These are phyloP conservation scores for Polyporus arcularius DNA, from an alignment of 768 basidiomycete genomes.

Conservation along the genomic window DNA sequence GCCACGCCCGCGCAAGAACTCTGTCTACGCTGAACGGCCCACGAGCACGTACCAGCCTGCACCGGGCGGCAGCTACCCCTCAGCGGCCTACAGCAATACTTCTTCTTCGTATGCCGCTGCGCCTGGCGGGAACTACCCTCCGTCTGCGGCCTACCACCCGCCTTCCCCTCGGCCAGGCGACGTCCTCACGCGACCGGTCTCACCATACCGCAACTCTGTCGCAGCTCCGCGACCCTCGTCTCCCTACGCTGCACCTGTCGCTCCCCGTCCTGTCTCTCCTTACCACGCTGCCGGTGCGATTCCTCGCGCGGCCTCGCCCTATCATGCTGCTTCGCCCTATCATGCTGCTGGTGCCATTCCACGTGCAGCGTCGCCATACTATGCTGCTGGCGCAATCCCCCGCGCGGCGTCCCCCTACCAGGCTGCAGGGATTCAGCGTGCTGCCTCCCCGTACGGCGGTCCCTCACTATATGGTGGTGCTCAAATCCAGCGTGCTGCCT, in stretches of 20 bases:
- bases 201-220: neutral
- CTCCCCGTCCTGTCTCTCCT: constrained; percentile 22
- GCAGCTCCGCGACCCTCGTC: constrained; percentile 13
- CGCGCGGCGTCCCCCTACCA: constrained; percentile 15
- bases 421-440: constrained; percentile 5
- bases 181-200: constrained; percentile 2
- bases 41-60: constrained; percentile 22
- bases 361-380: constrained; percentile 23
- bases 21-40: constrained; percentile 21
- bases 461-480: constrained; percentile 23
- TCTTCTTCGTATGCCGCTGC: constrained; percentile 13
- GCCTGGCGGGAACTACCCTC: constrained; percentile 18
- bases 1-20: constrained; percentile 21
- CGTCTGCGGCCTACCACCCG: constrained; percentile 15
- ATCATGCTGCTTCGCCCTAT: constrained; percentile 1
- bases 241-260: constrained; percentile 9
- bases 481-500: constrained; percentile 32
- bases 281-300: constrained; percentile 15
- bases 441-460: constrained; percentile 23
- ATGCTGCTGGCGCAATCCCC: constrained; percentile 7
- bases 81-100: neutral
- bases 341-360: constrained; percentile 6
- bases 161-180: constrained; percentile 23
- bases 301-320: constrained; percentile 17
- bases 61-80: constrained; percentile 13